phyloP scores from a whole-genome alignment of 1,284 basidiomycete genomes.

The Sphagnurus paluster region DNA sequence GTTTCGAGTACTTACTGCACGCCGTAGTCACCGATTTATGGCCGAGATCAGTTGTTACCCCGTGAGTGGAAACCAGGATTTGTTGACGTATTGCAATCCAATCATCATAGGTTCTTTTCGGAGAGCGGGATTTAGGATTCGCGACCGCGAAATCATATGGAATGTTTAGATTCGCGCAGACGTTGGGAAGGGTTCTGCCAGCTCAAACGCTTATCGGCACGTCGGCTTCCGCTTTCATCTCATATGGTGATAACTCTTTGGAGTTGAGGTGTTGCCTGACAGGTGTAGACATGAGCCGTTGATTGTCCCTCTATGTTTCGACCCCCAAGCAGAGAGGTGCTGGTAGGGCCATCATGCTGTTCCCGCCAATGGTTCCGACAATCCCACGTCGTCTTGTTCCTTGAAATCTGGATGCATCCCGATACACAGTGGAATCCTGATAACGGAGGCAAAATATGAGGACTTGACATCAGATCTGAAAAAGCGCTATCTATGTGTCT shows the following conservation, averaged over 20 bases:
- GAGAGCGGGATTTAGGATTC: constrained; percentile 19
- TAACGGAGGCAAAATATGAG: constrained; percentile 18
- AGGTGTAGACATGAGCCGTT: constrained; percentile 17
- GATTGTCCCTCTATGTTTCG: too few species aligned
- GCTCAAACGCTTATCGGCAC: constrained; percentile 22
- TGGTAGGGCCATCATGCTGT: constrained; percentile 22
- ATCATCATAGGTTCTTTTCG: constrained; percentile 16
- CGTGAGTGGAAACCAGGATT: constrained; percentile 21
- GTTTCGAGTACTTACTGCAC: constrained; percentile 17
- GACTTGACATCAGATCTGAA: constrained; percentile 3
- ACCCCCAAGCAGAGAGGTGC: too few species aligned
- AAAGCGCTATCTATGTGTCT: too few species aligned
- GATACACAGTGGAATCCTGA: constrained; percentile 2
- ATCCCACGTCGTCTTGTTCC: constrained; percentile 28
- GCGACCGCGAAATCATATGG: constrained; percentile 13
- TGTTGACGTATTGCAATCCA: constrained; percentile 16
- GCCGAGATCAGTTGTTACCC: constrained; percentile 18
- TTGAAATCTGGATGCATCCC: too few species aligned
- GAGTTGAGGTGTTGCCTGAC: constrained; percentile 20
- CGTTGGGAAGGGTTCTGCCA: constrained; percentile 18
- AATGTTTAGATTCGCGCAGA: constrained; percentile 1
- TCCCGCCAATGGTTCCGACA: constrained; percentile 20
- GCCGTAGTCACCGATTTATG: constrained; percentile 17
- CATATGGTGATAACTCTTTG: constrained; percentile 21
- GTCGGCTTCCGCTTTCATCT: constrained; percentile 21